Evolutionary conservation across 2,329 filamentous ascomycete species (phyloP), one percentile per base, ranked within the genome.

Genomic region (Endoconidiophora polonica): DNA sequence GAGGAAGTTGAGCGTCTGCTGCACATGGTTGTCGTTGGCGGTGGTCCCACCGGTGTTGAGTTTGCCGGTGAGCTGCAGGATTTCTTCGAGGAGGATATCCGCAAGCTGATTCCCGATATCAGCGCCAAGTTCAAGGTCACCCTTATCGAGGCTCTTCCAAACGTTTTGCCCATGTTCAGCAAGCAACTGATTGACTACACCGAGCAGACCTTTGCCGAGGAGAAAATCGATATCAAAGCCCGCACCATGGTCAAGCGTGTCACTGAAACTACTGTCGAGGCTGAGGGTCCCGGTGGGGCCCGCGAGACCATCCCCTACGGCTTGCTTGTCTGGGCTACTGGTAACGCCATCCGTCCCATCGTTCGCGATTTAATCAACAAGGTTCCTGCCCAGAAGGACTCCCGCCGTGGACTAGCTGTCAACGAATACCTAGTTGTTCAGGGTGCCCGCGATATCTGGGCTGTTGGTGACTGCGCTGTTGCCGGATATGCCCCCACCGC

Each of bases 171-270:
- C 60, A 94, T 88, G 75, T 98, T 98, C 76, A 94, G 86, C 65
- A 96, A 96, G 77, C 87, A 94, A 68, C 74, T 98, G 61, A 96
- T 98, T 62, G 91, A 98, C 62, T 98, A 98, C 74, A 98, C 91
- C 59, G 91, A 98, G 71, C 90, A 88, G 68, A 95, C 90, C 44
- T 93, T 98, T 73, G 91, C 94, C 70, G 91, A 98, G 72, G 91
- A 98, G 69, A 88, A 87, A 63, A 98, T 98, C 63, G 81, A 86
- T 59, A 94, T 98, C 69, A 83, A 86, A 67, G 94, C 91, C 59
- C 96, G 96, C 78, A 96, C 91, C 57, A 93, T 94, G 81, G 91
- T 98, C 65, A 96, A 96, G 76, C 88, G 83, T 55, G 91, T 98
- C 54, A 94, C 86, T 29, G 82, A 91, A 60, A 93, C 84, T 68